Percentiles rank a stretch among this genome's conserved stretches.
Evolutionary conservation across 2,329 filamentous ascomycete genomes (phyloP).

Genomic region (Cladosporium sp.): DNA sequence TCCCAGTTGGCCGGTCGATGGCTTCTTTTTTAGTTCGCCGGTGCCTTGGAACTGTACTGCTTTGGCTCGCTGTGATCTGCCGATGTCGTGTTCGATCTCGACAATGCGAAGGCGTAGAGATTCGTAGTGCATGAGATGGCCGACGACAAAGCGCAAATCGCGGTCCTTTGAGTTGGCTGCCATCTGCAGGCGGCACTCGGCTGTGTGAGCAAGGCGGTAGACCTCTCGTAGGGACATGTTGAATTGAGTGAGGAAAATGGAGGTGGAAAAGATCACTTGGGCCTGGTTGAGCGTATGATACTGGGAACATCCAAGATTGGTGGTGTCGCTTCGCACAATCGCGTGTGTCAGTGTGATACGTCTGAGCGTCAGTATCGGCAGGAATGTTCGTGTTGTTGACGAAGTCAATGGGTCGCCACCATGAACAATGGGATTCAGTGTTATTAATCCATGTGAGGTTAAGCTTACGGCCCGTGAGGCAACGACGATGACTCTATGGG

Average conservation of each 20-base stretch:
- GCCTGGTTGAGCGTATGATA: background rate
- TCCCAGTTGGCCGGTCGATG: conserved; percentile 27
- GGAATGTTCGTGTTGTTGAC: background rate
- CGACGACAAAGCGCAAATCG: conserved; percentile 38
- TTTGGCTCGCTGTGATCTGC: conserved; percentile 25
- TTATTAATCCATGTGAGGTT: conserved; percentile 20
- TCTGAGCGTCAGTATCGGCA: background rate
- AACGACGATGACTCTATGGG: conserved; percentile 10
- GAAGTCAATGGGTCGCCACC: conserved; percentile 1
- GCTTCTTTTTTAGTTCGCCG: conserved; percentile 28
- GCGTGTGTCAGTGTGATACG: background rate
- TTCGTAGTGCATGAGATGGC: conserved; percentile 39
- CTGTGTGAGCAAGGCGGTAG: conserved; percentile 37
- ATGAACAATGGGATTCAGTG: background rate
- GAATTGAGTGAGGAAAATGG: background rate
- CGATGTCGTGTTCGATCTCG: conserved; percentile 38
- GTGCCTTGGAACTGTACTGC: conserved; percentile 31
- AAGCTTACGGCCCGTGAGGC: conserved; percentile 18
- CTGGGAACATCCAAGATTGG: background rate
- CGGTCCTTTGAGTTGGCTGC: conserved; percentile 36
- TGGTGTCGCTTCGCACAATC: background rate
- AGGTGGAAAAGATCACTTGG: background rate
- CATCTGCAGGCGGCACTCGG: conserved; percentile 37
- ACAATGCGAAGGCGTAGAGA: conserved; percentile 37
- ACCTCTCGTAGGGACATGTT: conserved; percentile 38